Evolutionary conservation across 345 rosid genomes (phyloP).

Genomic region (Mangifera indica): DNA sequence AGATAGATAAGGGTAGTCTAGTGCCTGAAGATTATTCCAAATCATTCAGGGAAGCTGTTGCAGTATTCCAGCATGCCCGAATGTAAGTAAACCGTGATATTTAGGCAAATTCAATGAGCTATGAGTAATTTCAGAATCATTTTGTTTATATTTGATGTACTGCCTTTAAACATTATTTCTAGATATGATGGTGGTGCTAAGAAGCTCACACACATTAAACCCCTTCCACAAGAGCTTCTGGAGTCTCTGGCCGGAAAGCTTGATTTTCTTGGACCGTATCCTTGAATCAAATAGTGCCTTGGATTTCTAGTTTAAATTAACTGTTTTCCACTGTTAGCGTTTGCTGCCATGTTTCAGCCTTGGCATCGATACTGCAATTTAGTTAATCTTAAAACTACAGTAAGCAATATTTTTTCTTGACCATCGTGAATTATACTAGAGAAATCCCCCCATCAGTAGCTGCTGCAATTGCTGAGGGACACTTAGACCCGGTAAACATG

Average conservation of each 20-base stretch:
- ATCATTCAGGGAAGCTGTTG: conserved; percentile 66
- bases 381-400: not conserved
- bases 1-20: conserved; percentile 65
- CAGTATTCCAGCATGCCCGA: conserved; percentile 85
- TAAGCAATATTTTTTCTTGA: conserved; percentile 20
- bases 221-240: conserved; percentile 55
- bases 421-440: conserved; percentile 37
- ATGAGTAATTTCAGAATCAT: not conserved
- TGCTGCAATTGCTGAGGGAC: conserved; percentile 74
- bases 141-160: not conserved
- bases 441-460: conserved; percentile 70
- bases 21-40: conserved; percentile 76
- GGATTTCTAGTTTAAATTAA: too few relatives aligned
- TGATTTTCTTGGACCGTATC: conserved; percentile 95
- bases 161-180: conserved; percentile 15
- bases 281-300: conserved; percentile 24
- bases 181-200: conserved; percentile 63
- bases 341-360: not conserved
- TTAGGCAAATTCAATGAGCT: not conserved
- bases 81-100: conserved; percentile 40
- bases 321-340: not conserved
- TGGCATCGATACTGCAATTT: not conserved
- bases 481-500: conserved; percentile 64
- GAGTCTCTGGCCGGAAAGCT: conserved; percentile 48
- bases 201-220: conserved; percentile 60